Base-by-base conservation (phyloP, 1,284 basidiomycete genomes). In the Vanrija humicola region DNA sequence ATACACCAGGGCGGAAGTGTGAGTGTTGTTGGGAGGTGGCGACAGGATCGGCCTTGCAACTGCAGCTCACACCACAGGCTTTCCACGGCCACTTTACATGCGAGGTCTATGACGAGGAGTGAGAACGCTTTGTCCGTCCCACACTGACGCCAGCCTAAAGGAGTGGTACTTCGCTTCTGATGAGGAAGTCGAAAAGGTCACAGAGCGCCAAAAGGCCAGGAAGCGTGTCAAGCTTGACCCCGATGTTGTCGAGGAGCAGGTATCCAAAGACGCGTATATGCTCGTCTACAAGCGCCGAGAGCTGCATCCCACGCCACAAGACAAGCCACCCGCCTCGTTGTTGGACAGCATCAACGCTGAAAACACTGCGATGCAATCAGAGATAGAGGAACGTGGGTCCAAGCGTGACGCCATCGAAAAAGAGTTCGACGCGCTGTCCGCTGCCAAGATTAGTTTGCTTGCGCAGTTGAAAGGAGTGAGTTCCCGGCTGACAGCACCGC, bases 141-240 rank as follows among this genome's bases (percentile, higher is more conserved):
- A 15, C 44, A 55, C 54, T 57, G 25, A 63, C 47, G 48, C 46
- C 62, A 91, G 89, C 45, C 80, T 81, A 44, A 74, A 81, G 39
- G 80, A 84, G n/a, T 96, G 92, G 92, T 92, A 86, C 69, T 83
- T 86, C 59, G 95, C 90, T 73, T 90, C 93, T 63, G 92, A 96
- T 67, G 91, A 94, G 67, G 50, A 61, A 28, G 58, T 73, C 43
- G 44, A 52, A 40, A 67, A 48, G 55, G 54, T 45, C 55, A 53
- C 47, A 29, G 64, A 55, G 6, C 53, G 45, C 1, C 26, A 48
- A 51, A 69, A 46, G 42, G 55, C 43, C 64, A 44, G 53, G 54
- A 25, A 58, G 51, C 50, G 52, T 55, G 44, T 15, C 46, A 44
- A 29, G 54, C 34, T 34, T 34, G 55, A 19, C 42, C 58, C 38